Evolutionary conservation across 805 yeast genomes (phyloP), one percentile per base, ranked within the genome.

Genomic region (Saccharomycopsis sp.): DNA sequence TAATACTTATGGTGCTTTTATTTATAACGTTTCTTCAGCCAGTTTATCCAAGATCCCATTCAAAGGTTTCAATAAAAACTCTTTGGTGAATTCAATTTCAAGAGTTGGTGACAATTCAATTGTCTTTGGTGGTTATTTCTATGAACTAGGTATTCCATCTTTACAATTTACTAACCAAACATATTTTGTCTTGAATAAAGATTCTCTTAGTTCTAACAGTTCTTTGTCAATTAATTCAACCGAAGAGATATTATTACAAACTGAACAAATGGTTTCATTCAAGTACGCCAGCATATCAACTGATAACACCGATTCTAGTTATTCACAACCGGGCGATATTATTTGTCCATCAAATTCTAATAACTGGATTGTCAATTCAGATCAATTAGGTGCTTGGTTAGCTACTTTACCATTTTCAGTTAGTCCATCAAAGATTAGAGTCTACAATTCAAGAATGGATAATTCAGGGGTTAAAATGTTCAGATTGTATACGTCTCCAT

Each of bases 121-220:
- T 5, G 58, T 93, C 9, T 90, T 88, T 64, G 90, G 93, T 1
- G 98, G 98, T 9, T 48, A 63, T 2, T 88, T 93, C 58, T 56
- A 66, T 45, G 74, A 81, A 7, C 63, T 87, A 35, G 86, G 85
- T 5, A 62, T 78, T 44, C 54, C 60, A 4, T 62, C 67, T 26
- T 64, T 74, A 34, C 66, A 65, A 17, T 51, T 38, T 11, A 45
- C 52, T 2, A 55, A 53, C 48, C 54, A 65, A 13, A 51, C 62
- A 13, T 45, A 50, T 24, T 50, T 31, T 33, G 7, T 40, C 5
- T 27, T 22, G 16, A 33, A 45, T 22, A 45, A n/a, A 48, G 48
- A 4, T 17, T 35, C 16, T 36, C 38, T 24, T 1, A 40, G 41
- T 19, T 36, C 42, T 26, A 52, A 58, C 48, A 36, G 53, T 43